phyloP scores from a whole-genome alignment of 1,284 basidiomycete genomes.

The Cryptococcus deneoformans region DNA sequence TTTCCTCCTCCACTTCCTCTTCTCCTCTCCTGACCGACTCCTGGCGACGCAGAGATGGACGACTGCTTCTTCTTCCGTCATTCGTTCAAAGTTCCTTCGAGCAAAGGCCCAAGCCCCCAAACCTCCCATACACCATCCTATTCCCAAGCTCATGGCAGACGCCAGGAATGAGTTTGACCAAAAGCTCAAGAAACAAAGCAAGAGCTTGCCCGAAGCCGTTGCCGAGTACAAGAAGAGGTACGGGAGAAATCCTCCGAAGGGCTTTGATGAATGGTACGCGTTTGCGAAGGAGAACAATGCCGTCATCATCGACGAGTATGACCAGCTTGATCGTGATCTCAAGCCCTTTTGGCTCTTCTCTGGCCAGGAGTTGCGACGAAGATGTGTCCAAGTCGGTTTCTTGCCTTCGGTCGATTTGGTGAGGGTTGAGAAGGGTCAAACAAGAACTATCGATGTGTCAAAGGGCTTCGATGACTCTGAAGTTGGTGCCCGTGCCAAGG shows the following conservation, averaged over 20 bases:
- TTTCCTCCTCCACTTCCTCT: slow-evolving; percentile 35
- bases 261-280: slow-evolving; percentile 85
- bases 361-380: slow-evolving; percentile 63
- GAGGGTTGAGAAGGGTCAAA: slow-evolving; percentile 64
- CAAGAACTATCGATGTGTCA: slow-evolving; percentile 61
- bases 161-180: slow-evolving; percentile 65
- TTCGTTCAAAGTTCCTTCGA: slow-evolving; percentile 47
- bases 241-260: slow-evolving; percentile 72
- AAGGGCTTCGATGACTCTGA: slow-evolving; percentile 60
- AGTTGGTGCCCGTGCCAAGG: slow-evolving; percentile 73
- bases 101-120: slow-evolving; percentile 38
- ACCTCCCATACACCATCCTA: slow-evolving; percentile 63
- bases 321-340: slow-evolving; percentile 73
- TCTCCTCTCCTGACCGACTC: slow-evolving; percentile 25
- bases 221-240: slow-evolving; percentile 76
- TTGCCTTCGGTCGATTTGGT: slow-evolving; percentile 82
- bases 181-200: slow-evolving; percentile 71
- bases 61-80: slow-evolving; percentile 41
- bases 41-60: slow-evolving; percentile 43
- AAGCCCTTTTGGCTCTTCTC: slow-evolving; percentile 73
- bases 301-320: slow-evolving; percentile 86
- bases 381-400: slow-evolving; percentile 71
- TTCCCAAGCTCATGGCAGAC: slow-evolving; percentile 73
- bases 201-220: slow-evolving; percentile 68
- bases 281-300: slow-evolving; percentile 72